Percentiles rank a stretch among this genome's conserved stretches.
Conservation (phyloP, 352 stramenopile genomes). For the Globisporangium polare region DNA sequence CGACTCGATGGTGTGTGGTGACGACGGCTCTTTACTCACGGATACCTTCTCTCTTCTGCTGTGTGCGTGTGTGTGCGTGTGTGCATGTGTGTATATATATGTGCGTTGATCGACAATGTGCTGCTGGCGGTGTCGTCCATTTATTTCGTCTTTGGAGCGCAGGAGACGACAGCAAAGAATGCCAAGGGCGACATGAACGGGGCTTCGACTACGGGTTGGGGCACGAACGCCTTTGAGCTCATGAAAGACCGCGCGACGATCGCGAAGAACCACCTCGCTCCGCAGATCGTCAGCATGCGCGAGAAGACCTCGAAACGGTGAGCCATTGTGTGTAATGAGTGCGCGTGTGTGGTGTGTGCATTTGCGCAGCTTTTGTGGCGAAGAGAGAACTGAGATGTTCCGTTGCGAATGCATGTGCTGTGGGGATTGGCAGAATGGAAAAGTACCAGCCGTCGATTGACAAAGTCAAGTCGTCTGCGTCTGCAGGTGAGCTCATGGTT, state of each 20-base stretch:
- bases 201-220: constrained; percentile 13
- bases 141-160: constrained; percentile 4
- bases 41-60: neutral
- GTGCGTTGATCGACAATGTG: neutral
- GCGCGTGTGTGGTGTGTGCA: neutral
- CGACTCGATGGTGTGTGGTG: neutral
- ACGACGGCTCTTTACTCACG: constrained; percentile 2
- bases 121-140: too few relatives aligned
- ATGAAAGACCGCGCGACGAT: constrained; percentile 52
- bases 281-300: constrained; percentile 48
- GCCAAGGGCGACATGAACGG: constrained; percentile 5
- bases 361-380: neutral
- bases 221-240: constrained; percentile 31
- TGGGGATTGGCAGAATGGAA: constrained; percentile 33
- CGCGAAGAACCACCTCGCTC: constrained; percentile 50
- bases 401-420: neutral
- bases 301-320: constrained; percentile 52
- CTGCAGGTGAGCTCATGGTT: constrained; percentile 29
- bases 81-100: too few relatives aligned
- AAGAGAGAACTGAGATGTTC: neutral
- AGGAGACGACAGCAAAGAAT: constrained; percentile 4
- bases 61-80: too few relatives aligned
- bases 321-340: neutral
- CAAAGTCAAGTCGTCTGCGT: constrained; percentile 67
- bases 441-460: constrained; percentile 77